Conservation (phyloP, 225 moss, liverwort and hornwort species). For the Straminergon stramineum region DNA sequence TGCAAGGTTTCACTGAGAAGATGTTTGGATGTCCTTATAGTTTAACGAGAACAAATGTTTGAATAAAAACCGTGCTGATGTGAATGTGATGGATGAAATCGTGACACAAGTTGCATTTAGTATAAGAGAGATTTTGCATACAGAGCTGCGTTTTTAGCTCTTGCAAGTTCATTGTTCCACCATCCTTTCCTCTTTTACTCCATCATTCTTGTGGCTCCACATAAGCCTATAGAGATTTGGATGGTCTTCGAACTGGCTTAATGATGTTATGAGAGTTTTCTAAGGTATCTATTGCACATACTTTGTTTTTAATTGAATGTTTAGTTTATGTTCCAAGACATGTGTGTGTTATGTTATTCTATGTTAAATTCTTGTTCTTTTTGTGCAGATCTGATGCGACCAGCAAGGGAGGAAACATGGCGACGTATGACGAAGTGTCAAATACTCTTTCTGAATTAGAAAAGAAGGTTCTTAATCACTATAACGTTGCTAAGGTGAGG, state of each 20-base stretch:
- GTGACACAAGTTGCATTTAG: neutral
- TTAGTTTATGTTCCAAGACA: neutral
- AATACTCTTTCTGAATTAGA: conserved; percentile 55
- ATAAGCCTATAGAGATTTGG: neutral
- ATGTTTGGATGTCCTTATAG: neutral
- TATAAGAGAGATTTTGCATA: neutral
- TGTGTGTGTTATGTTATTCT: neutral
- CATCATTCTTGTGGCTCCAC: neutral
- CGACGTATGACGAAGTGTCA: conserved; percentile 59
- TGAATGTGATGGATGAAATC: neutral
- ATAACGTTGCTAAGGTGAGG: conserved; percentile 66
- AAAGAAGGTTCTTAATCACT: conserved; percentile 60
- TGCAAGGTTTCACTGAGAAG: neutral
- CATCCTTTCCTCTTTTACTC: neutral
- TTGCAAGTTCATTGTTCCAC: neutral
- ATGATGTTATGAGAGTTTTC: neutral
- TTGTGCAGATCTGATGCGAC: conserved; percentile 15
- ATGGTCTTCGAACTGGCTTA: neutral
- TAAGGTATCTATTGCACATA: neutral
- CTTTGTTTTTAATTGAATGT: neutral
- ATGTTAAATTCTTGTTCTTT: neutral
- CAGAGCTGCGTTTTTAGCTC: neutral
- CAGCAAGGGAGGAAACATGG: conserved; percentile 39
- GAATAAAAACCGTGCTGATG: neutral
- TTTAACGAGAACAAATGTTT: neutral